These are phyloP conservation scores for Cadophora sp. DNA, from an alignment of 2,329 filamentous ascomycete species.

Conservation along the genomic window DNA sequence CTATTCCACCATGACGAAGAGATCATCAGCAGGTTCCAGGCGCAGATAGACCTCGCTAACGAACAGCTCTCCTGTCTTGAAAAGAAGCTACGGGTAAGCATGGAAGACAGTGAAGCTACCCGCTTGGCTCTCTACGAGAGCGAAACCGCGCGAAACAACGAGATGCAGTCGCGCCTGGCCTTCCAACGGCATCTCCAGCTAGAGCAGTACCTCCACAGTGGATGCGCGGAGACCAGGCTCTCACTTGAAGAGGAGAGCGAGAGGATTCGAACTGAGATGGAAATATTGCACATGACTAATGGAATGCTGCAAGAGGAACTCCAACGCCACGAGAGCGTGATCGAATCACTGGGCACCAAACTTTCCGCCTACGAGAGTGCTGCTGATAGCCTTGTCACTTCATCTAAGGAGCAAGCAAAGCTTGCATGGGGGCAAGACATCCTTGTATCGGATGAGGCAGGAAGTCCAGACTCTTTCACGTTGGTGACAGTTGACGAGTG, in stretches of 20 bases:
- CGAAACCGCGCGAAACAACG: conserved; percentile 14
- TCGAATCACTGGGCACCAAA: conserved; percentile 1
- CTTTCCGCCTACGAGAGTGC: conserved; percentile 1
- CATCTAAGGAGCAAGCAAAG: neutral
- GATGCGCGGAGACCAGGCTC: conserved; percentile 8
- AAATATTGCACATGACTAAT: conserved; percentile 1
- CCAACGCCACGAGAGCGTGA: neutral
- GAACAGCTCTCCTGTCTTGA: neutral
- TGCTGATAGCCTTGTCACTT: conserved; percentile 2
- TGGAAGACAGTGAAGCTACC: neutral
- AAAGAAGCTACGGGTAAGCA: conserved; percentile 1
- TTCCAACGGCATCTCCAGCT: conserved; percentile 17
- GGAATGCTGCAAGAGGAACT: conserved; percentile 5
- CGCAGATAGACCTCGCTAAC: neutral
- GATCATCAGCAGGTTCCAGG: neutral
- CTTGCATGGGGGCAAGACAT: neutral
- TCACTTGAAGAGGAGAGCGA: conserved; percentile 4
- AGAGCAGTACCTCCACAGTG: conserved; percentile 13
- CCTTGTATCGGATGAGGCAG: neutral
- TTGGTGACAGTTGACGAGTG: conserved; percentile 8
- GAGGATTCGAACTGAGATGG: neutral
- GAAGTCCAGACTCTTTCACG: conserved; percentile 5
- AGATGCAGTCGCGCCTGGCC: conserved; percentile 1
- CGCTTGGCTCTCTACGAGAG: conserved; percentile 8
- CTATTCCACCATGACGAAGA: conserved; percentile 10